Evolutionary conservation across 352 stramenopile genomes (phyloP).

Genomic region (Phytophthora hibernalis): DNA sequence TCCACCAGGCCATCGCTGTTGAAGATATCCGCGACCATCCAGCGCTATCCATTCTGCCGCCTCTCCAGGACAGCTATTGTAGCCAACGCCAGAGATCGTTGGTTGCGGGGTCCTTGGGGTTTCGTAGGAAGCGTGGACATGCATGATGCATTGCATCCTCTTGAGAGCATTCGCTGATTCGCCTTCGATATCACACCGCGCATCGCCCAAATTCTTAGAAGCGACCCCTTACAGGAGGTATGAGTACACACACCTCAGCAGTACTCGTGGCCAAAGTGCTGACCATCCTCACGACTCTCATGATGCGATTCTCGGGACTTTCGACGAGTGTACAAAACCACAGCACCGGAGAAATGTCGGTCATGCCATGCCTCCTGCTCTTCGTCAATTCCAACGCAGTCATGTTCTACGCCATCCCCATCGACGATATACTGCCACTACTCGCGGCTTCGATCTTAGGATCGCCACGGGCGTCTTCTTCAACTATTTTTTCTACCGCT

Average conservation of each 20-base stretch:
- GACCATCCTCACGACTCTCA: conserved; percentile 34
- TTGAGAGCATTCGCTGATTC: conserved; percentile 1
- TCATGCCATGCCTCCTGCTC: conserved; percentile 29
- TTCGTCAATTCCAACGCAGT: conserved; percentile 28
- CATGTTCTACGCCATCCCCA: conserved; percentile 48
- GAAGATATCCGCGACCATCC: too few species aligned
- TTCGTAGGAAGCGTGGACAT: too few species aligned
- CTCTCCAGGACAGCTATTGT: too few species aligned
- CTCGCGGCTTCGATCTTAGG: conserved; percentile 40
- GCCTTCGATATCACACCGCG: neutral
- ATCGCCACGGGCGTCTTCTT: conserved; percentile 33
- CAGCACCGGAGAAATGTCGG: conserved; percentile 29
- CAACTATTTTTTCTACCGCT: conserved; percentile 47
- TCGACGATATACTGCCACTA: conserved; percentile 42
- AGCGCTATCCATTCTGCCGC: too few species aligned
- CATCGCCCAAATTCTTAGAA: neutral
- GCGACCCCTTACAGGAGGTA: neutral
- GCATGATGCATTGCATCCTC: neutral
- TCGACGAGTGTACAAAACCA: conserved; percentile 21
- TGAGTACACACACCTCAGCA: conserved; percentile 3
- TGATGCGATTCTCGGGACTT: conserved; percentile 39
- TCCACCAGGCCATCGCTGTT: too few species aligned
- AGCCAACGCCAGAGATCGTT: too few species aligned
- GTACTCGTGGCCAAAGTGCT: conserved; percentile 18
- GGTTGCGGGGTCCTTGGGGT: too few species aligned